Percentiles rank a stretch among this genome's conserved stretches.
These are phyloP conservation scores for Lichina pygmaea DNA, from an alignment of 495 filamentous ascomycete species.

Conservation along the genomic window DNA sequence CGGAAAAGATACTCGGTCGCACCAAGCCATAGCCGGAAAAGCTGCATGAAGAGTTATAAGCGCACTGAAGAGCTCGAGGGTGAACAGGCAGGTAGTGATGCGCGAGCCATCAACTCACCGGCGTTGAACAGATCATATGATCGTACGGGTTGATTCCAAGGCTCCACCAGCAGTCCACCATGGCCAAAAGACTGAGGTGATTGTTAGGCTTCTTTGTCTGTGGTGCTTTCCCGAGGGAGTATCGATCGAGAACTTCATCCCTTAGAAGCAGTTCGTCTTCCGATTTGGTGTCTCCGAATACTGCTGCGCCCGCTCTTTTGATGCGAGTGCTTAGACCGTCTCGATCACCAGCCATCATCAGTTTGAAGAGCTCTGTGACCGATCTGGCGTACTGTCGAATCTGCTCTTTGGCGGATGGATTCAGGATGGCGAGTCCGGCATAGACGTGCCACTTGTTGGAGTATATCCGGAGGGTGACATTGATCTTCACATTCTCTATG, in stretches of 20 bases:
- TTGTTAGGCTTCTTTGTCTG: slow-evolving; percentile 57
- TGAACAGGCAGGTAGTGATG: slow-evolving; percentile 6
- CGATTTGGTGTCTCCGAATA: slow-evolving; percentile 35
- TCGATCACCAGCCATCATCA: slow-evolving; percentile 68
- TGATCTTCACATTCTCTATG: slow-evolving; percentile 98
- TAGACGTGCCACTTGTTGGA: slow-evolving; percentile 99
- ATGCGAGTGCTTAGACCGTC: slow-evolving; percentile 62
- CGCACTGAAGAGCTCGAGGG: not conserved
- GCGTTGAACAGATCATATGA: slow-evolving; percentile 97
- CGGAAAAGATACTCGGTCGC: slow-evolving; percentile 94
- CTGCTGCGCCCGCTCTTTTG: slow-evolving; percentile 46
- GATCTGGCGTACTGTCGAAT: slow-evolving; percentile 81
- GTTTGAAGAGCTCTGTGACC: slow-evolving; percentile 83
- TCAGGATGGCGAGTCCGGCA: slow-evolving; percentile 86
- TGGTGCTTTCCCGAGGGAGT: slow-evolving; percentile 42
- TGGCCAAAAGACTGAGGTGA: slow-evolving; percentile 80
- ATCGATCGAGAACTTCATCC: slow-evolving; percentile 67
- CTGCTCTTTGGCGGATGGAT: slow-evolving; percentile 71
- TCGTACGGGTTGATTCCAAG: slow-evolving; percentile 87
- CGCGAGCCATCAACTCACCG: slow-evolving; percentile 16
- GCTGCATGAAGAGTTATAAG: slow-evolving; percentile 12
- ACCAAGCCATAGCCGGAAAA: slow-evolving; percentile 94
- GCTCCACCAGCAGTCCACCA: slow-evolving; percentile 94
- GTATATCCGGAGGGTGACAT: slow-evolving; percentile 89
- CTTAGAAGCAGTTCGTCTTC: slow-evolving; percentile 40